Evolutionary conservation across 129 eudicot genomes (phyloP), one percentile per base, ranked within the genome.

Genomic region (Calendula officinalis): DNA sequence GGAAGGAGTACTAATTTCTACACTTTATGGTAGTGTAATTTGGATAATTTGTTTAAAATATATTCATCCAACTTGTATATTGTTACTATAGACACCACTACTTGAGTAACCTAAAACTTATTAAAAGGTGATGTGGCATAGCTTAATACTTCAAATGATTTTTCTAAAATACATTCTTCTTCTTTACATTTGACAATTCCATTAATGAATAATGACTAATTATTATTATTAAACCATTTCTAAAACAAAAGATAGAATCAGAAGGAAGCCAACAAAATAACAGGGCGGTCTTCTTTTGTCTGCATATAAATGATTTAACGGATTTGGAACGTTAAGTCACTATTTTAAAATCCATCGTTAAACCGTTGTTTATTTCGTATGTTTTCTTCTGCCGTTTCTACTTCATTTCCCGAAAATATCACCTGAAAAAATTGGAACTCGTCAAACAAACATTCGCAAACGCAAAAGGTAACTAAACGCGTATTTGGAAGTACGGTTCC

Each of bases 311-410:
- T 78, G 83, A 68, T 60, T 40, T 54, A 67, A 70, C 77, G 77
- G 72, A 70, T 66, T 77, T 72, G 79, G 40, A 77, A 77, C 79
- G 86, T 74, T 77, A 73, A 73, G 66, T 69, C 14, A 10, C 42
- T 54, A 61, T 67, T 80, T 66, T 70, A 61, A 73, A 69, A 52
- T 68, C 76, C 69, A 56, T 68, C 78, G 58, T 65, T 39, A 66
- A 67, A 54, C 35, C 66, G 58, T 62, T 41, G 8, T 66, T 82
- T 76, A 71, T 54, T 51, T 51, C 35, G 6, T 47, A 57, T 17
- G 27, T 62, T 67, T 60, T 36, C 53, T 81, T 76, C 15, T 68
- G 60, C 30, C 67, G 81, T 71, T 73, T 57, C 39, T 69, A n/a
- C 48, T 34, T 65, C 63, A 7, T 43, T 61, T 13, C 27, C 68